Evolutionary conservation across 202 grass and related monocot species (phyloP).

Genomic region (Eragrostis tef): DNA sequence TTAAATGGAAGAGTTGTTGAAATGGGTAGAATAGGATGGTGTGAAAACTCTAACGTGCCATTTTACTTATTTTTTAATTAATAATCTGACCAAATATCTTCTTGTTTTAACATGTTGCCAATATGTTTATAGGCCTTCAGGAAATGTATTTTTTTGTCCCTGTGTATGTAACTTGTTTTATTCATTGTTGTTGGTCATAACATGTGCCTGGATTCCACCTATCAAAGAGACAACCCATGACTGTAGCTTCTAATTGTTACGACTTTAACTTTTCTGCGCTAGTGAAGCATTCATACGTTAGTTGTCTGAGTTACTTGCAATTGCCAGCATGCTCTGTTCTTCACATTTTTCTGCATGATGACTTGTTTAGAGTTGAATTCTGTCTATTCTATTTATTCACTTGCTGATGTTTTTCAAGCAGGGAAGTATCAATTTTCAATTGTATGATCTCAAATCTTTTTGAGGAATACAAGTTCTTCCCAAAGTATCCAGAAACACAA

Average conservation of each 20-base stretch:
- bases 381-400: slow-evolving; percentile 24
- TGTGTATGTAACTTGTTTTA: slow-evolving; percentile 1
- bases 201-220: slow-evolving; percentile 6
- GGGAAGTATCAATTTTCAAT: slow-evolving; percentile 74
- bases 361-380: slow-evolving; percentile 31
- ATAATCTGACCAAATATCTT: slow-evolving; percentile 14
- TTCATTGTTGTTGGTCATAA: not conserved
- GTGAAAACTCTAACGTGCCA: not conserved
- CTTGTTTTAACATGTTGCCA: not conserved
- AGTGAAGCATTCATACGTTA: slow-evolving; percentile 17
- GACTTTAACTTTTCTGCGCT: not conserved
- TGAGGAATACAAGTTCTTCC: slow-evolving; percentile 98
- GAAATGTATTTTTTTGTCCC: too few relatives aligned
- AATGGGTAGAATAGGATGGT: not conserved
- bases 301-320: slow-evolving; percentile 22
- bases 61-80: slow-evolving; percentile 9
- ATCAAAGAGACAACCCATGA: not conserved
- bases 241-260: not conserved
- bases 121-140: not conserved
- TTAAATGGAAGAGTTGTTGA: slow-evolving; percentile 12
- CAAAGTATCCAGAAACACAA: slow-evolving; percentile 87
- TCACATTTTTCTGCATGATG: not conserved
- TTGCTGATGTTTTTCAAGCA: slow-evolving; percentile 42
- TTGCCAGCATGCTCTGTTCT: not conserved
- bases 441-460: slow-evolving; percentile 92